These are phyloP conservation scores for Geotrichum bryndzae DNA, from an alignment of 1,139 yeast genomes.

Conservation along the genomic window DNA sequence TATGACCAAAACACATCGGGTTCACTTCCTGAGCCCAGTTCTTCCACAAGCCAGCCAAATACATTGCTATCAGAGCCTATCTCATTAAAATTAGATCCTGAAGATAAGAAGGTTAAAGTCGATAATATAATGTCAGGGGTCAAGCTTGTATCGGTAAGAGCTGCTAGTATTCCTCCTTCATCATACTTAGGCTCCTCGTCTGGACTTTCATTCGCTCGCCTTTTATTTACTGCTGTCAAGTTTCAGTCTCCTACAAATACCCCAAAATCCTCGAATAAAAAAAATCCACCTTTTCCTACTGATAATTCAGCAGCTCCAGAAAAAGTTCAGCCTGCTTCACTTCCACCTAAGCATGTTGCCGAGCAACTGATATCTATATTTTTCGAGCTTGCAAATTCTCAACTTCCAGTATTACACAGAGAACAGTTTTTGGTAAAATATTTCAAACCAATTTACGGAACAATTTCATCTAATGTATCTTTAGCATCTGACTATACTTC, in stretches of 20 bases:
- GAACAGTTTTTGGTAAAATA: conserved; percentile 61
- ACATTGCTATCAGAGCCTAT: conserved; percentile 12
- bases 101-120: neutral
- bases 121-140: conserved; percentile 27
- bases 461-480: conserved; percentile 47
- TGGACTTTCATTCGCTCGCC: conserved; percentile 65
- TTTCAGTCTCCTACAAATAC: conserved; percentile 28
- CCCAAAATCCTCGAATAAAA: neutral
- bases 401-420: conserved; percentile 73
- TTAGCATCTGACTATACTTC: conserved; percentile 58
- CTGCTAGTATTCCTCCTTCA: conserved; percentile 31
- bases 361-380: conserved; percentile 58
- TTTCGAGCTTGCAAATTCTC: conserved; percentile 77
- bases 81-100: neutral
- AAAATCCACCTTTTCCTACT: conserved; percentile 22
- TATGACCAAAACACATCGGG: conserved; percentile 18
- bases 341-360: conserved; percentile 72
- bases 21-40: neutral
- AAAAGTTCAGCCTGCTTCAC: conserved; percentile 40
- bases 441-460: conserved; percentile 76
- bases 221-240: conserved; percentile 71
- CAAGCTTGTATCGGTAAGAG: conserved; percentile 30
- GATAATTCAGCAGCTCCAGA: conserved; percentile 5
- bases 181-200: conserved; percentile 50
- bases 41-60: neutral